phyloP scores from a whole-genome alignment of 2,329 filamentous ascomycete genomes.

The Cryphonectria naterciae region DNA sequence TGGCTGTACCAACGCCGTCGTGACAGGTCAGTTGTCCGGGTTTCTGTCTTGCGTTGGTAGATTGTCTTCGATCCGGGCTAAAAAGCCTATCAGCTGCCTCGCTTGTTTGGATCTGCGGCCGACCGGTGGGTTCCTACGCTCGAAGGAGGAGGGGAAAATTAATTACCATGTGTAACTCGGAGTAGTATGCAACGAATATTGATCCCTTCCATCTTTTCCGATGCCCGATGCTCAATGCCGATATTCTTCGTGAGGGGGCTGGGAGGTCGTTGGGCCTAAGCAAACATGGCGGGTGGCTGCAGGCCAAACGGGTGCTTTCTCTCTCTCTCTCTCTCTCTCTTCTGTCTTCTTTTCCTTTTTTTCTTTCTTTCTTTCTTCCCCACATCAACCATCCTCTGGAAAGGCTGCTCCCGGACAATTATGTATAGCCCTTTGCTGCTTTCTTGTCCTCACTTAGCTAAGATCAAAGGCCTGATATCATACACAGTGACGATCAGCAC shows the following conservation, averaged over 20 bases:
- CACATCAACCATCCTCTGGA: neutral
- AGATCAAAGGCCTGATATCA: neutral
- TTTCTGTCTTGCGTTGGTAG: conserved; percentile 12
- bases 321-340: no score
- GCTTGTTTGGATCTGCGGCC: neutral
- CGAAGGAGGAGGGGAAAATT: neutral
- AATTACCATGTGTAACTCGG: neutral
- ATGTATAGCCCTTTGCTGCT: neutral
- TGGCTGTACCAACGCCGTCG: conserved; percentile 12
- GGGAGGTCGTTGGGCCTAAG: neutral
- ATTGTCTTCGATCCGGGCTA: neutral
- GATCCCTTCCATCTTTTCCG: neutral
- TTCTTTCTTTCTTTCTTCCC: no score
- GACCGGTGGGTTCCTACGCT: neutral
- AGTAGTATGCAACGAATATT: neutral
- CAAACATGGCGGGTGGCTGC: conserved; percentile 2
- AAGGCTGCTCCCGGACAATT: neutral
- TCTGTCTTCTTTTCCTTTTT: no score
- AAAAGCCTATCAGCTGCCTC: neutral
- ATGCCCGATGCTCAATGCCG: neutral
- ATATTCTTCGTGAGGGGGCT: neutral
- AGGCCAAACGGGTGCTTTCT: neutral
- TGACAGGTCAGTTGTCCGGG: conserved; percentile 15
- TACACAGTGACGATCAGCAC: neutral
- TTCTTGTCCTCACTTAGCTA: neutral